Percentiles rank a stretch among this genome's conserved stretches.
phyloP scores from a whole-genome alignment of 352 stramenopile species.

The Phytophthora parvispora region DNA sequence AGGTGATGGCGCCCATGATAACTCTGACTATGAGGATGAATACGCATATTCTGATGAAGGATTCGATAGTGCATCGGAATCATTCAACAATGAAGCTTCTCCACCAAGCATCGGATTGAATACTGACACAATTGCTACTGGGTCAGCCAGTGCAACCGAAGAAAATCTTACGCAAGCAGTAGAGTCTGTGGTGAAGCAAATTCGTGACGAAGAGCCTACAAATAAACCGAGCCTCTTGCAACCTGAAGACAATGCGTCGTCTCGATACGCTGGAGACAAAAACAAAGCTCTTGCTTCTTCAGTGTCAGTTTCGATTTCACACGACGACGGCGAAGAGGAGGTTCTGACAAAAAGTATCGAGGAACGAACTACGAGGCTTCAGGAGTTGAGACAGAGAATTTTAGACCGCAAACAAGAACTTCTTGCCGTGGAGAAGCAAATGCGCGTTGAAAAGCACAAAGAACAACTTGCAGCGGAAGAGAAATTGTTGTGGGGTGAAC shows the following conservation, averaged over 20 bases:
- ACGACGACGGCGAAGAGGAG: slow-evolving; percentile 48
- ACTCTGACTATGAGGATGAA: slow-evolving; percentile 13
- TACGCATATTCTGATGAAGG: slow-evolving; percentile 46
- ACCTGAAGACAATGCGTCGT: background rate
- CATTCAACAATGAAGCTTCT: slow-evolving; percentile 5
- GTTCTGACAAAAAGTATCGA: slow-evolving; percentile 73
- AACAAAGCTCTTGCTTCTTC: slow-evolving; percentile 9
- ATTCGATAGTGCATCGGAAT: slow-evolving; percentile 42
- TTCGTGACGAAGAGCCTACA: slow-evolving; percentile 1
- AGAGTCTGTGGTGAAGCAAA: slow-evolving; percentile 9
- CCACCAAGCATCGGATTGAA: background rate
- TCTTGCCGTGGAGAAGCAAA: slow-evolving; percentile 49
- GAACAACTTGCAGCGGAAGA: slow-evolving; percentile 54
- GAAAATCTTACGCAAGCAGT: slow-evolving; percentile 24
- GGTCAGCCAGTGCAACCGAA: slow-evolving; percentile 2
- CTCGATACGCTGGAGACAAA: slow-evolving; percentile 4
- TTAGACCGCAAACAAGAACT: slow-evolving; percentile 54
- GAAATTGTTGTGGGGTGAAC: slow-evolving; percentile 51
- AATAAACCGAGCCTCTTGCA: background rate
- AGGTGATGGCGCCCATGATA: background rate
- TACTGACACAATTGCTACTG: background rate
- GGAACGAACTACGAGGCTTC: slow-evolving; percentile 57
- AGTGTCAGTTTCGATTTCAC: slow-evolving; percentile 27
- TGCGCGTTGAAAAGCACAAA: slow-evolving; percentile 64
- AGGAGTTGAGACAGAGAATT: slow-evolving; percentile 56